A percentile compares a stretch with the other conserved stretches of the same genome.
These are phyloP conservation scores for Fraxinus platypoda DNA, from an alignment of 305 asterid genomes.

Conservation along the genomic window DNA sequence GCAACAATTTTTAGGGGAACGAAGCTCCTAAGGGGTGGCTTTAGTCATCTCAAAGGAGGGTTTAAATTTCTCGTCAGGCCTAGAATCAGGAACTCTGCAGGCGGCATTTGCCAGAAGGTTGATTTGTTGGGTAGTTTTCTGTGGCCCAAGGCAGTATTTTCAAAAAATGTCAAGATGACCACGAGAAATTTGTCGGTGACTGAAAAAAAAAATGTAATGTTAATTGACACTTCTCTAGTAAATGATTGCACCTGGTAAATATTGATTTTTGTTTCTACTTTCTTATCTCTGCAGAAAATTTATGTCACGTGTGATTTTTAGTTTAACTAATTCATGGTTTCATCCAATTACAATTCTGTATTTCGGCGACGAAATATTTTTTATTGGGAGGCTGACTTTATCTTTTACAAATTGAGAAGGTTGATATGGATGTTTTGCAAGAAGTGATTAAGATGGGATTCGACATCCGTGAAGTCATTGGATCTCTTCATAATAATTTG, in stretches of 20 bases:
- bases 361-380: background rate
- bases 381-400: background rate
- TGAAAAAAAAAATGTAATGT: background rate
- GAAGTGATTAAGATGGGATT: slow-evolving; percentile 52
- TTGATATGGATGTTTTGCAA: slow-evolving; percentile 42
- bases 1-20: background rate
- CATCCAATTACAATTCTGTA: background rate
- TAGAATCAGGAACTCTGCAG: background rate
- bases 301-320: background rate
- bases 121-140: background rate
- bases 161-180: background rate
- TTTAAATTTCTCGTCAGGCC: background rate
- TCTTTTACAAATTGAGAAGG: slow-evolving; percentile 28
- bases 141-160: background rate
- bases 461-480: slow-evolving; percentile 38
- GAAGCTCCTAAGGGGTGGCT: background rate
- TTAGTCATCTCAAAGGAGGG: background rate
- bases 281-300: background rate
- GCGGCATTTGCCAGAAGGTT: background rate
- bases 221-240: background rate
- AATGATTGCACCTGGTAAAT: background rate
- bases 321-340: background rate
- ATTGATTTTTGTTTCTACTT: background rate
- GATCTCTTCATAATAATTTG: slow-evolving; percentile 40
- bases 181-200: background rate